Evolutionary conservation across 306 rosid genomes (phyloP).

Genomic region (Quercus engelmannii): DNA sequence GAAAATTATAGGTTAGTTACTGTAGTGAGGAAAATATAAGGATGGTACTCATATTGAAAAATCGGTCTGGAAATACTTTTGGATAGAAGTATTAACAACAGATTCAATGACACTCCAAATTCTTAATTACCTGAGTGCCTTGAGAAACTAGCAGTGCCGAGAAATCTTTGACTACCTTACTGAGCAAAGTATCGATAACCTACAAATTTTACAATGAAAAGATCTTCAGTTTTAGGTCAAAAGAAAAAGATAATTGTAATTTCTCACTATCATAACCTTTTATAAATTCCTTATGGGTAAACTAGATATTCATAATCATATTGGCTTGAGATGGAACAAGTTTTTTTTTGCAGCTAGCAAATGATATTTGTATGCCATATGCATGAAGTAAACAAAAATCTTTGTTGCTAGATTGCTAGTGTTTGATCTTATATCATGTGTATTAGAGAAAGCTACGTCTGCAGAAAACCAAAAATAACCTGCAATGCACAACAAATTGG

Average conservation of each 20-base stretch:
- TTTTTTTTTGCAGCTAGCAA: not conserved
- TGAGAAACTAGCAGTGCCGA: constrained; percentile 84
- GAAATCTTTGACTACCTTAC: constrained; percentile 79
- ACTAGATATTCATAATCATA: not conserved
- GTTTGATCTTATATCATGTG: not conserved
- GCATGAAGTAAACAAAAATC: not conserved
- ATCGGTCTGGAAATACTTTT: not conserved
- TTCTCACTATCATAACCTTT: not conserved
- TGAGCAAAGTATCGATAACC: constrained; percentile 78
- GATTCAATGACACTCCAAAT: constrained; percentile 6
- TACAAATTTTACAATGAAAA: constrained; percentile 22
- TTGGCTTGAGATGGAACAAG: not conserved
- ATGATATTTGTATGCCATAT: not conserved
- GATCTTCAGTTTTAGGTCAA: not conserved
- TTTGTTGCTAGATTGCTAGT: too few species aligned
- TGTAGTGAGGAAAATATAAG: not conserved
- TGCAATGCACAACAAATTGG: constrained; percentile 6
- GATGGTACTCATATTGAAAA: not conserved
- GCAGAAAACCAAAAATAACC: not conserved
- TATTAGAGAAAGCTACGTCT: not conserved
- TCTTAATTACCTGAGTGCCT: constrained; percentile 74
- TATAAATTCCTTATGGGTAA: not conserved
- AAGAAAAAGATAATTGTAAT: not conserved
- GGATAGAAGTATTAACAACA: constrained; percentile 5
- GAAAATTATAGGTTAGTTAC: not conserved